Base-by-base conservation (phyloP, 768 basidiomycete genomes). In the Naganishia onofrii region DNA sequence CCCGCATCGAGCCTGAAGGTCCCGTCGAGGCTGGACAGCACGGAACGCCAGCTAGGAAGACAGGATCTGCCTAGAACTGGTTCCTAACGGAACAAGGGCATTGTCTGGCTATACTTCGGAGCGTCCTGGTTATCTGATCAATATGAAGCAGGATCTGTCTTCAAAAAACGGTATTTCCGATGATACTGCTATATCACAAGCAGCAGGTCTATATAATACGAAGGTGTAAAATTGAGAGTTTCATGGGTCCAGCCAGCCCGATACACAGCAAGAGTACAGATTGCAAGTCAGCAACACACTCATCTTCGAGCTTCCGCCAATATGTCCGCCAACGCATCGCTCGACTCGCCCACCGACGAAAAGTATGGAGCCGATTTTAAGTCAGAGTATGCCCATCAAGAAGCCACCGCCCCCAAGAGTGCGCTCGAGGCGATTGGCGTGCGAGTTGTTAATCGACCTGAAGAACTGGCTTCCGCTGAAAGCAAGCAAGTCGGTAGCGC, bases 281-380 rank as follows among this genome's bases (percentile, higher is more conserved):
- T 17, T 3, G 48, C 6, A 51, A 51, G 9, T 15, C 9, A 42
- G 9, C 42, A 15, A 42, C 42, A 42, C 13, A n/a, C n/a, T 51
- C 21, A 51, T 12, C n/a, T 23, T 51, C 21, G 13, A 21, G 2
- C 57, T 4, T 21, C 3, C 5, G 21, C 15, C 57, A 58, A 36
- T 32, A 58, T 58, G 57, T 58, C 32, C 19, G n/a, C 3, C 31
- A 58, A 58, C 57, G 31, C 21, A 29, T 58, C 32, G 29, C 36
- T 64, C 34, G 60, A 64, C 29, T 52, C 46, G 17, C 65, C 65
- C 23, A 28, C 21, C 15, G 42, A 52, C 4, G 65, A 66, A 23
- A 66, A 66, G 48, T 51, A 51, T 51, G 48, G 48, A 51, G n/a
- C 48, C 48, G 48, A 51, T 26, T 51, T 51, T n/a, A 66, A 66